Evolutionary conservation across 305 asterid genomes (phyloP).

Genomic region (Lippia alba): DNA sequence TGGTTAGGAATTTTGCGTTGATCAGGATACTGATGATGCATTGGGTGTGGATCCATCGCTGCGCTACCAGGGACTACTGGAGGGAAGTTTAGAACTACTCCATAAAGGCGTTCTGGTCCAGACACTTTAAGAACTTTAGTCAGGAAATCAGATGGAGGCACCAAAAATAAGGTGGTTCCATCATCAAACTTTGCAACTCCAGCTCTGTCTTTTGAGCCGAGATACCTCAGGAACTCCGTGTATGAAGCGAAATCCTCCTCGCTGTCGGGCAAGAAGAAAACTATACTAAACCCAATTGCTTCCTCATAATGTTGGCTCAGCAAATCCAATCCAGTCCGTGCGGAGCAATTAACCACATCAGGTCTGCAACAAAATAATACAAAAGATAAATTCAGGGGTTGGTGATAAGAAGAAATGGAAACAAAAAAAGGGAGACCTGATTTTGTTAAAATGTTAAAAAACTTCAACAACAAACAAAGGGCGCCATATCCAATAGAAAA

Average conservation of each 20-base stretch:
- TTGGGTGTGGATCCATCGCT: conserved; percentile 41
- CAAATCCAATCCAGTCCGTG: conserved; percentile 93
- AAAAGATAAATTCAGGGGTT: conserved; percentile 12
- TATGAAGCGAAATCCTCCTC: conserved; percentile 94
- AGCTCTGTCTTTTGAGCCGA: conserved; percentile 87
- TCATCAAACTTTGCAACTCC: conserved; percentile 94
- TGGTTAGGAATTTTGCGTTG: conserved; percentile 37
- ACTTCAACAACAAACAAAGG: conserved; percentile 2
- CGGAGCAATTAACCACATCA: conserved; percentile 81
- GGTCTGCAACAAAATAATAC: conserved; percentile 62
- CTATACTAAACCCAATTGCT: conserved; percentile 83
- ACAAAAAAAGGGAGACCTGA: neutral
- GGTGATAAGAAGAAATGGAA: neutral
- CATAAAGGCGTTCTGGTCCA: conserved; percentile 95
- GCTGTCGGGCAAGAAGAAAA: conserved; percentile 89
- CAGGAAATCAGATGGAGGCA: conserved; percentile 94
- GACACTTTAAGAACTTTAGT: conserved; percentile 68
- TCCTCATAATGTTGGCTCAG: conserved; percentile 83
- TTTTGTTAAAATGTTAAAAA: conserved; percentile 1
- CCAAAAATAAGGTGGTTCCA: conserved; percentile 92
- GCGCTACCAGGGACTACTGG: conserved; percentile 48
- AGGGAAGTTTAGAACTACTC: conserved; percentile 86
- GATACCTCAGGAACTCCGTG: conserved; percentile 84
- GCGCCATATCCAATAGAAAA: neutral
- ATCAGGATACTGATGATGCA: conserved; percentile 59